phyloP scores from a whole-genome alignment of 768 basidiomycete species.

The Leccinum fibrillosum region DNA sequence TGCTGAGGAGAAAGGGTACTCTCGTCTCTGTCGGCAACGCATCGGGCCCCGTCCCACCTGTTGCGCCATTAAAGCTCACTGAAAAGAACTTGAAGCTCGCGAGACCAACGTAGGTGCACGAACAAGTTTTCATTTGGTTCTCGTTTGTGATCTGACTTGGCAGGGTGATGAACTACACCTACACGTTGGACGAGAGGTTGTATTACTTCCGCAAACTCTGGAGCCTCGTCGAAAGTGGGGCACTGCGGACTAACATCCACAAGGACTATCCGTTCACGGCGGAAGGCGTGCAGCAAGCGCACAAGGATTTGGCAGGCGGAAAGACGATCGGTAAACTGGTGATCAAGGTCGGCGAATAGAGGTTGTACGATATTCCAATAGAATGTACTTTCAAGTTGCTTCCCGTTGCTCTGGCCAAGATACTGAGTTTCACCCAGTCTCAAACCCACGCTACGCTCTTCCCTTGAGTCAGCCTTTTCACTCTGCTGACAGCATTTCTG shows the following conservation, averaged over 20 bases:
- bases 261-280: conserved; percentile 82
- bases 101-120: conserved; percentile 59
- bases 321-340: conserved; percentile 86
- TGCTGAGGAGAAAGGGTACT: conserved; percentile 84
- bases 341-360: conserved; percentile 50
- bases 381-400: background rate
- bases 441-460: background rate
- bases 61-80: conserved; percentile 67
- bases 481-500: background rate
- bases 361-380: background rate
- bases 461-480: background rate
- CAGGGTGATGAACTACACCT: conserved; percentile 70
- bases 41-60: conserved; percentile 77
- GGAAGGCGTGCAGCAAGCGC: conserved; percentile 74
- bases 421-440: background rate
- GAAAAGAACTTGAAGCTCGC: conserved; percentile 80
- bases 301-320: conserved; percentile 72
- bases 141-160: conserved; percentile 11
- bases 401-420: background rate
- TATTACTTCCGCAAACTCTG: conserved; percentile 68
- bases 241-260: conserved; percentile 65
- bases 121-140: background rate
- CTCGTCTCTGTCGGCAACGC: conserved; percentile 91
- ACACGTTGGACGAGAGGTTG: conserved; percentile 68
- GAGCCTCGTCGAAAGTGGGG: conserved; percentile 52